Evolutionary conservation across 73 alveolate genomes (phyloP).

Genomic region (Loxodes magnus): DNA sequence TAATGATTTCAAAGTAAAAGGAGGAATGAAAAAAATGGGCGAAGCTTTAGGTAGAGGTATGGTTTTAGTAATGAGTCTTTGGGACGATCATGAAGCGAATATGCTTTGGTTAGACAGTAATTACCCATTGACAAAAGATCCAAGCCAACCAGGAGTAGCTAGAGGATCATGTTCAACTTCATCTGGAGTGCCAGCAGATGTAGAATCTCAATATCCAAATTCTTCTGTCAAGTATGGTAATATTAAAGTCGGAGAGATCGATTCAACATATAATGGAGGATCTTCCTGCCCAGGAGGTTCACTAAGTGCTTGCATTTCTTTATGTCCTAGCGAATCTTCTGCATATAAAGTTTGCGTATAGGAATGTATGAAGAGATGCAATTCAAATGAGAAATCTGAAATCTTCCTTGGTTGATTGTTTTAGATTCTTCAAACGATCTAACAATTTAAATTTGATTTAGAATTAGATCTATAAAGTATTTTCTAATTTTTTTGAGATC

Average conservation of each 20-base stretch:
- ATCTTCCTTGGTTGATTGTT: no score
- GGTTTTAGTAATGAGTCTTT: conserved; percentile 32
- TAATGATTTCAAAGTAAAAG: conserved; percentile 22
- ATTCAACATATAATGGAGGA: no score
- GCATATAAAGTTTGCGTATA: no score
- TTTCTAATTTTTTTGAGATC: no score
- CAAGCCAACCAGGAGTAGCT: conserved; percentile 21
- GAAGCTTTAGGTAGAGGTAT: conserved; percentile 35
- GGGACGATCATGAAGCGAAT: conserved; percentile 32
- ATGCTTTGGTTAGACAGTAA: conserved; percentile 39
- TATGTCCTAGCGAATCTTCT: no score
- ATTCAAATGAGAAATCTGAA: no score
- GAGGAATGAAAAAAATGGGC: conserved; percentile 39
- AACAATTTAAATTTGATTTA: no score
- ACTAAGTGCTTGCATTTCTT: no score
- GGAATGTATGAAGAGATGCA: no score
- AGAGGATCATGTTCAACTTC: conserved; percentile 27
- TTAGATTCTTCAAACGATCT: no score
- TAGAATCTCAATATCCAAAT: conserved; percentile 12
- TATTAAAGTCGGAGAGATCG: conserved; percentile 24
- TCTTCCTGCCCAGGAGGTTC: no score
- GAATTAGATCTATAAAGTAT: no score
- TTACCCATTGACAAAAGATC: conserved; percentile 11
- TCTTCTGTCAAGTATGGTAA: conserved; percentile 23
- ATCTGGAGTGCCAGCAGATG: conserved; percentile 21